Evolutionary conservation across 345 rosid genomes (phyloP).

Genomic region (Eucalyptus pauciflora): DNA sequence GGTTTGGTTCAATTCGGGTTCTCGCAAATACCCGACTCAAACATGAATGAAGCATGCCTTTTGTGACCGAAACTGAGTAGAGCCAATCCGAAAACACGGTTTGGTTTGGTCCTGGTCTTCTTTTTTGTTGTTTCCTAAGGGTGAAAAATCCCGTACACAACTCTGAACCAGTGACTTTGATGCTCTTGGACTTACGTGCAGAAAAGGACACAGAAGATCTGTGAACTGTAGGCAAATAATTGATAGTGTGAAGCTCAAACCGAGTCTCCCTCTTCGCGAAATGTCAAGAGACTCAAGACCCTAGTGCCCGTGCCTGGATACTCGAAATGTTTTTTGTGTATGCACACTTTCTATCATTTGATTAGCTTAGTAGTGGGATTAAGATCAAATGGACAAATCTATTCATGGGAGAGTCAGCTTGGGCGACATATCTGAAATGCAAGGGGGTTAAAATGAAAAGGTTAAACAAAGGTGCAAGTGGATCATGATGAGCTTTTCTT

Average conservation of each 20-base stretch:
- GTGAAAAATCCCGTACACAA: neutral
- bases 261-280: neutral
- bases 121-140: too few relatives aligned
- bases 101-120: too few relatives aligned
- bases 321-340: neutral
- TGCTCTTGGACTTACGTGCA: neutral
- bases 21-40: too few relatives aligned
- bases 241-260: neutral
- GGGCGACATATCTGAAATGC: neutral
- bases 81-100: neutral
- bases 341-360: neutral
- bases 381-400: neutral
- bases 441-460: neutral
- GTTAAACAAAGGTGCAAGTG: neutral
- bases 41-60: neutral
- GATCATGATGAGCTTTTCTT: too few relatives aligned
- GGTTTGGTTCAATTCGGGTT: neutral
- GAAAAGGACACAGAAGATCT: neutral
- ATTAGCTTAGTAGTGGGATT: neutral
- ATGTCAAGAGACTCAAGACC: too few relatives aligned
- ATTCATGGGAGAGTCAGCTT: neutral
- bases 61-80: neutral
- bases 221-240: neutral
- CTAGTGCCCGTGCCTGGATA: fast-evolving
- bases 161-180: neutral